A percentile compares a stretch with the other conserved stretches of the same genome.
Evolutionary conservation across 805 yeast species (phyloP).

Genomic region (Pichia cephalocereana): DNA sequence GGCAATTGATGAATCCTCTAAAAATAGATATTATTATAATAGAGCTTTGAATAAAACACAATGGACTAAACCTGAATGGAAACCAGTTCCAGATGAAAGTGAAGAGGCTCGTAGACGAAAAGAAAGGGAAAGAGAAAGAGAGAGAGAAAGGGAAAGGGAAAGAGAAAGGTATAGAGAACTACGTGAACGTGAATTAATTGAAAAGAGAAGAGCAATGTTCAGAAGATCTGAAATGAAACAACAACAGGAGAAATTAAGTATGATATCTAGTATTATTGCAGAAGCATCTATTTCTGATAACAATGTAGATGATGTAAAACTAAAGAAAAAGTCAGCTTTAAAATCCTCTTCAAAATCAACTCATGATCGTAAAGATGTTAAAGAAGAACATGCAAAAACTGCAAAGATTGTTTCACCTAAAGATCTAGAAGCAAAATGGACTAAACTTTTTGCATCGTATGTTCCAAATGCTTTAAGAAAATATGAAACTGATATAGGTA

Average conservation of each 20-base stretch:
- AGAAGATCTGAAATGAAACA: slow-evolving; percentile 19
- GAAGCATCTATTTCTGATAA: slow-evolving; percentile 16
- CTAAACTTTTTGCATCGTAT: slow-evolving; percentile 49
- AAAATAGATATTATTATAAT: slow-evolving; percentile 46
- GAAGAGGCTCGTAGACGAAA: slow-evolving; percentile 7
- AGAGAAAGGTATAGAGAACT: slow-evolving; percentile 17
- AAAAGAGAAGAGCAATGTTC: slow-evolving; percentile 20
- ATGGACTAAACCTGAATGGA: slow-evolving; percentile 50
- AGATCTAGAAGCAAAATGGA: slow-evolving; percentile 28
- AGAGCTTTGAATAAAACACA: slow-evolving; percentile 36
- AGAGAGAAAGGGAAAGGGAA: slow-evolving; percentile 23
- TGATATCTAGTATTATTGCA: slow-evolving; percentile 22
- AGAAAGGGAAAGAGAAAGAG: slow-evolving; percentile 10
- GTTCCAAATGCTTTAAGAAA: slow-evolving; percentile 74
- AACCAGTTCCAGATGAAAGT: background rate
- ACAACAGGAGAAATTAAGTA: slow-evolving; percentile 18
- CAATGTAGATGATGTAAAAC: slow-evolving; percentile 1
- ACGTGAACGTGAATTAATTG: slow-evolving; percentile 25
- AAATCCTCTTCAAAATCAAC: no score
- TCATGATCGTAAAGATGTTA: background rate
- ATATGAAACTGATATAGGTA: slow-evolving; percentile 57
- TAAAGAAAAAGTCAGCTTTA: background rate
- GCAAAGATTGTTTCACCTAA: slow-evolving; percentile 13
- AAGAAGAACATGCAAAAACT: slow-evolving; percentile 1
- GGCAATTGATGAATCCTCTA: slow-evolving; percentile 38